These are phyloP conservation scores for Pythium insidiosum DNA, from an alignment of 352 stramenopile species.

Conservation along the genomic window DNA sequence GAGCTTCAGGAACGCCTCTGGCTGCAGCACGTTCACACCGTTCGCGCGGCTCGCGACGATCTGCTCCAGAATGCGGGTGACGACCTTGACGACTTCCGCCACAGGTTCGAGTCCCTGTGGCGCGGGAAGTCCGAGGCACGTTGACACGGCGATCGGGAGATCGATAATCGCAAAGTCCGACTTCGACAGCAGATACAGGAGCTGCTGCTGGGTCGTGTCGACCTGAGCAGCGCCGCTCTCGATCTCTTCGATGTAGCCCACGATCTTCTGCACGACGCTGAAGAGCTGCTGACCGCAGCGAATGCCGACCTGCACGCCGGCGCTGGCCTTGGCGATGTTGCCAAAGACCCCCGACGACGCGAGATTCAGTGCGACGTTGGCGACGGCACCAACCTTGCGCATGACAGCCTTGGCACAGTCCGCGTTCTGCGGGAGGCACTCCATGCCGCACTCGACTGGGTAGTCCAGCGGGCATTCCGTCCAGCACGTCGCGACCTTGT, in stretches of 20 bases:
- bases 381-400: background rate
- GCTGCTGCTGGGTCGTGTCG: slow-evolving; percentile 18
- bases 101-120: slow-evolving; percentile 7
- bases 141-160: slow-evolving; percentile 25
- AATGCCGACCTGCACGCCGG: slow-evolving; percentile 12
- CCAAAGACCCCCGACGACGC: slow-evolving; percentile 5
- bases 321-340: background rate
- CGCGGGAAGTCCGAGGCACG: slow-evolving; percentile 27
- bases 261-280: slow-evolving; percentile 21
- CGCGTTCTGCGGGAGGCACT: slow-evolving; percentile 38
- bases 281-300: slow-evolving; percentile 35
- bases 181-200: slow-evolving; percentile 26
- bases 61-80: slow-evolving; percentile 16
- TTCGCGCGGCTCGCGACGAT: slow-evolving; percentile 5
- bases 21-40: background rate
- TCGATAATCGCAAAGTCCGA: slow-evolving; percentile 36
- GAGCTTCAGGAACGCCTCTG: background rate
- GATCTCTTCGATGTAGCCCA: slow-evolving; percentile 24
- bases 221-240: slow-evolving; percentile 17
- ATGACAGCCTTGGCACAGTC: slow-evolving; percentile 1
- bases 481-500: slow-evolving; percentile 35
- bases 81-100: slow-evolving; percentile 18
- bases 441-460: slow-evolving; percentile 29
- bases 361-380: background rate
- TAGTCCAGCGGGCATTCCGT: slow-evolving; percentile 36